Percentiles rank a stretch among this genome's conserved stretches.
Evolutionary conservation across 208 protist species (phyloP).

Genomic region (Polymyxa betae): DNA sequence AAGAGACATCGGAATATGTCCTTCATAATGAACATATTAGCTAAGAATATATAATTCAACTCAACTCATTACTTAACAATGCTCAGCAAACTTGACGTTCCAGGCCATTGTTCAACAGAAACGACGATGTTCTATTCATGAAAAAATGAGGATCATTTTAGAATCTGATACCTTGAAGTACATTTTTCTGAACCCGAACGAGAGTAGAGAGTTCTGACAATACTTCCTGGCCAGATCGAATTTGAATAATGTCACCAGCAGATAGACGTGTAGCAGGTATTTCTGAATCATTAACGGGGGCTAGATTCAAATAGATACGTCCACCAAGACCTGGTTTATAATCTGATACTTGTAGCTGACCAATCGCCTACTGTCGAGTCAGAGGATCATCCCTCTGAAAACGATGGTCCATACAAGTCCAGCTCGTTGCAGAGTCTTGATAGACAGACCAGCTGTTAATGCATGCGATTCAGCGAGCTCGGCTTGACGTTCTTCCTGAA

Average conservation of each 20-base stretch:
- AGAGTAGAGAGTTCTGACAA: neutral
- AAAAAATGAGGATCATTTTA: conserved; percentile 12
- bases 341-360: neutral
- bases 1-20: neutral
- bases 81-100: neutral
- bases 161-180: neutral
- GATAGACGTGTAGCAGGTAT: neutral
- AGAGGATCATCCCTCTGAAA: neutral
- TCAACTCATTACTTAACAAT: neutral
- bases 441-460: neutral
- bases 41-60: neutral
- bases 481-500: neutral
- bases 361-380: neutral
- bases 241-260: conserved; percentile 7
- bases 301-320: neutral
- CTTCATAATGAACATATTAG: neutral
- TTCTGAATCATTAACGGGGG: neutral
- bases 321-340: neutral
- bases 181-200: neutral
- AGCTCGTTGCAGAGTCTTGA: neutral
- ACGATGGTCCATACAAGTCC: neutral
- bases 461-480: neutral
- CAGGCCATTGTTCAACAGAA: neutral
- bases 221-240: neutral
- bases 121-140: neutral